Evolutionary conservation across 2,329 filamentous ascomycete species (phyloP), one percentile per base, ranked within the genome.

Genomic region (Fusarium sulawesiense): DNA sequence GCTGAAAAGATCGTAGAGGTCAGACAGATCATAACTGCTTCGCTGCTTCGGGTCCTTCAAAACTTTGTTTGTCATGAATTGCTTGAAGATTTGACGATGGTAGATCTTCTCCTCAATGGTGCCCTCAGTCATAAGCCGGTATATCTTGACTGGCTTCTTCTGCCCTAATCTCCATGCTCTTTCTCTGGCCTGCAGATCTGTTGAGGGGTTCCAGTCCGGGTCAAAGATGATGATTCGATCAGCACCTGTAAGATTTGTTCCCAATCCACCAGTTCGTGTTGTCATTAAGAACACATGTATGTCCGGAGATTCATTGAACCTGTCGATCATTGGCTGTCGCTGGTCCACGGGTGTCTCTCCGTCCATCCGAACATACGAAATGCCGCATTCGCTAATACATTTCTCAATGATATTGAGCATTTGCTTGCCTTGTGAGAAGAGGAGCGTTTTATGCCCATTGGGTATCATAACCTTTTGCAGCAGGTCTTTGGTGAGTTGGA

Each of bases 51-150:
- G 94, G 74, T 99, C 95, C 73, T 92, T 94, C 53, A 99, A 80
- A 9, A 99, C 94, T 79, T 98, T 98, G 82, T 98, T 97, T 6
- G 94, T 96, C 66, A 99, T 85, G 77, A 98, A 98, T 74, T 98
- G 95, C 80, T 99, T 99, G 85, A 97, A 99, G 53, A 99, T 96
- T 77, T 99, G 96, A 18, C 97, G 92, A 79, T 99, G 95, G 69
- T 98, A 99, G 30, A 99, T 99, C 83, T 99, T 99, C 80, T 99
- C 96, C 77, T 99, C 96, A 25, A 99, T 99, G 0, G 97, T 99
- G 3, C 96, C 96, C 7, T 95, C 93, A 6, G 93, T 97, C 92
- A 99, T 97, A n/a, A 99, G 86, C 37, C 97, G 92, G 78, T 98
- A 99, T 23, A 99, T 97, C 7, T 93, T 94, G 29, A 99, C 96